Conservation (phyloP, 257 asterid species). For the Solanum bulbocastanum region DNA sequence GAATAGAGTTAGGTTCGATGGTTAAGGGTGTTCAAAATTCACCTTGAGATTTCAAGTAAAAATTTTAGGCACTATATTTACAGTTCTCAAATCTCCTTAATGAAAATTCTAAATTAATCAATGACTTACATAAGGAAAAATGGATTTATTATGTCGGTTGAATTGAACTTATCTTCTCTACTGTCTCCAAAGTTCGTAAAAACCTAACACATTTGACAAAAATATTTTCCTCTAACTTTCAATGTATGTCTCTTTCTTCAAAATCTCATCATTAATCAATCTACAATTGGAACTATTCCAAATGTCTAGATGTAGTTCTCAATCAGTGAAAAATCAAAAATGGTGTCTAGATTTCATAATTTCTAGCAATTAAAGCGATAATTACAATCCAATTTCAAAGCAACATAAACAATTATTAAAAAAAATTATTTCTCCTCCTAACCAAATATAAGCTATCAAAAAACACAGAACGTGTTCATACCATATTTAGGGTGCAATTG, state of each 20-base stretch:
- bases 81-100: not conserved
- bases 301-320: not conserved
- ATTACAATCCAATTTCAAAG: not conserved
- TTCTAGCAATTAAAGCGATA: not conserved
- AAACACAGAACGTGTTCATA: not conserved
- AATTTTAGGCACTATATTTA: not conserved
- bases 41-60: not conserved
- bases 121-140: not conserved
- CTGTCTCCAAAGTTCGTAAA: not conserved
- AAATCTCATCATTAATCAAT: not conserved
- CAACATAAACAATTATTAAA: not conserved
- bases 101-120: not conserved
- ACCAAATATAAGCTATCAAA: not conserved
- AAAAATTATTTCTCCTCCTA: not conserved
- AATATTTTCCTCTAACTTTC: not conserved
- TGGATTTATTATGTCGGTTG: not conserved
- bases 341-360: not conserved
- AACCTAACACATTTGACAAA: not conserved
- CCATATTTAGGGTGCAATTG: constrained; percentile 33
- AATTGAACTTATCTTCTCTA: not conserved
- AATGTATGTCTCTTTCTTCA: not conserved
- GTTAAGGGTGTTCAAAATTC: not conserved
- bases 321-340: not conserved
- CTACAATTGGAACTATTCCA: not conserved
- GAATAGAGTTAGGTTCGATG: not conserved